These are phyloP conservation scores for Pseudocercospora vitis DNA, from an alignment of 2,329 filamentous ascomycete species.

Conservation along the genomic window DNA sequence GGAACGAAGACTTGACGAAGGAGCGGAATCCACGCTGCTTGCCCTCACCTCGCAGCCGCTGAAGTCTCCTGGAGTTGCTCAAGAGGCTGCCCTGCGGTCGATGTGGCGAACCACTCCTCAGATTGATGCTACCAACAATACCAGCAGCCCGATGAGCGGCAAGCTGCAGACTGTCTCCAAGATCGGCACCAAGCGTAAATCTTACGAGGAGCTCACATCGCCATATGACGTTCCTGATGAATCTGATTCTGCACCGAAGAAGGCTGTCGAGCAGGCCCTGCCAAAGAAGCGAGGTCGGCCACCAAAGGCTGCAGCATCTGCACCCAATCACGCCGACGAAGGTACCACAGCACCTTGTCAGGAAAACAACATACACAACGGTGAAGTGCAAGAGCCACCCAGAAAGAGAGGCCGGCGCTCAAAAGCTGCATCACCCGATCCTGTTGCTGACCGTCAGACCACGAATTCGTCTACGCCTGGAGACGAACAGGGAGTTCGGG, in stretches of 20 bases:
- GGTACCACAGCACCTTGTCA: not conserved
- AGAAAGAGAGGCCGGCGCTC: slow-evolving; percentile 1
- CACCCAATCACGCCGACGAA: not conserved
- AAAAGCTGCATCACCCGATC: not conserved
- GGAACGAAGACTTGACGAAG: no score
- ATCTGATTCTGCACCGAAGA: not conserved
- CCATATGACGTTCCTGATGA: slow-evolving; percentile 9
- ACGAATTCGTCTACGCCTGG: no score
- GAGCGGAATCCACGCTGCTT: not conserved
- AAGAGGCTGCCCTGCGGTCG: not conserved
- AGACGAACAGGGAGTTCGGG: no score
- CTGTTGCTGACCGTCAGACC: no score
- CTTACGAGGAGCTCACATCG: not conserved
- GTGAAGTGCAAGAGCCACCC: not conserved
- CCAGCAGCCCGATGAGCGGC: not conserved
- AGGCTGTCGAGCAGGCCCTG: not conserved
- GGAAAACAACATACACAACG: not conserved
- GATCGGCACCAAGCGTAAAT: slow-evolving; percentile 8
- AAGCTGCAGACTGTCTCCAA: not conserved
- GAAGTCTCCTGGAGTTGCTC: not conserved
- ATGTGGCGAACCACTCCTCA: not conserved
- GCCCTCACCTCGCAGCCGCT: not conserved
- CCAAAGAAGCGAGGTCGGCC: no score
- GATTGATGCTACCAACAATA: not conserved
- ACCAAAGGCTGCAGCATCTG: no score